These are phyloP conservation scores for Mimosa pudica DNA, from an alignment of 306 rosid species.

Conservation along the genomic window DNA sequence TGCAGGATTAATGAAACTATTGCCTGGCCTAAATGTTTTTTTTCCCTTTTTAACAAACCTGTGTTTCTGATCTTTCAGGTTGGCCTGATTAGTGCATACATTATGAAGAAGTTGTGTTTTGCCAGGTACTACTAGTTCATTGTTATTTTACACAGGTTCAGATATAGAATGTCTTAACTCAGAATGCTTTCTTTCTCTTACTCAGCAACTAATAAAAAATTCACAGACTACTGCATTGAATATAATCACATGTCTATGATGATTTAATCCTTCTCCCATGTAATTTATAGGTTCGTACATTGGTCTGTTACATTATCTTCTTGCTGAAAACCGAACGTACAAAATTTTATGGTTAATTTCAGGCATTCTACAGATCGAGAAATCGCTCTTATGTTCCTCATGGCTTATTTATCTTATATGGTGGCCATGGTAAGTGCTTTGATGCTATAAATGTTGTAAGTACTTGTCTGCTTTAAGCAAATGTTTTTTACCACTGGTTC, in stretches of 20 bases:
- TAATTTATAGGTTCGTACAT: too few species aligned
- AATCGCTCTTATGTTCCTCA: conserved; percentile 62
- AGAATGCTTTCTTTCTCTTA: neutral
- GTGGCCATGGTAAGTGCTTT: conserved; percentile 53
- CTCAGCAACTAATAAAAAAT: conserved; percentile 2
- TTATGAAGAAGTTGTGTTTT: conserved; percentile 54
- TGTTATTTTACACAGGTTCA: neutral
- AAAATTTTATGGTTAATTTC: conserved; percentile 16
- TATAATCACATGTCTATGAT: neutral
- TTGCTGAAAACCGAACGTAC: conserved; percentile 11
- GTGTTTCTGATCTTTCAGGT: conserved; percentile 45
- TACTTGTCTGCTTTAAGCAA: neutral
- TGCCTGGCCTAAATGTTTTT: neutral
- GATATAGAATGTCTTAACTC: neutral
- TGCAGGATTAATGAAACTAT: conserved; percentile 2
- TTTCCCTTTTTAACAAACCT: neutral
- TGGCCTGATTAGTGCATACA: conserved; percentile 53
- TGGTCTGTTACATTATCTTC: conserved; percentile 1
- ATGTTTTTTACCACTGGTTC: conserved; percentile 4
- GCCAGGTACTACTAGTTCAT: conserved; percentile 45
- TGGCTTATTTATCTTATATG: conserved; percentile 68
- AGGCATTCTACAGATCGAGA: conserved; percentile 70
- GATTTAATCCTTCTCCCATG: too few species aligned
- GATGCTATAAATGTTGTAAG: conserved; percentile 2
- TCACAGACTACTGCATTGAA: neutral